These are phyloP conservation scores for Starmerella apis DNA, from an alignment of 805 yeast genomes.

Conservation along the genomic window DNA sequence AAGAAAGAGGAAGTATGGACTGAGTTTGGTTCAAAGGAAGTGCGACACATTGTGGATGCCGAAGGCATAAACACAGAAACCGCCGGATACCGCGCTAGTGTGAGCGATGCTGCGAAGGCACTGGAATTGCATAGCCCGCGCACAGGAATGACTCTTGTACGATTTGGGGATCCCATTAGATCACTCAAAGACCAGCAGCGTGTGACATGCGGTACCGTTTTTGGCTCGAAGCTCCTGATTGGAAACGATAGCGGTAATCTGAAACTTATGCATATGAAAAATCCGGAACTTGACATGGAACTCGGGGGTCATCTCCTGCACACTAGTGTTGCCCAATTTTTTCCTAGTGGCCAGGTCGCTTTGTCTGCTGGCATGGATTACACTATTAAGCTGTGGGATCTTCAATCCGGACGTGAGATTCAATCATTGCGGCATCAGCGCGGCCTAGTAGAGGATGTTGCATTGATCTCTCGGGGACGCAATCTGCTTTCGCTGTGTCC, in stretches of 20 bases:
- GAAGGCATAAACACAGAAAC: conserved; percentile 15
- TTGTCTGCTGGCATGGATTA: conserved; percentile 52
- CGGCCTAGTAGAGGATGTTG: conserved; percentile 40
- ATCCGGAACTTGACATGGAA: conserved; percentile 19
- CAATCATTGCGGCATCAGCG: conserved; percentile 46
- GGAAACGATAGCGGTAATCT: conserved; percentile 16
- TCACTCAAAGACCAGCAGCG: conserved; percentile 4
- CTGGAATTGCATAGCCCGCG: conserved; percentile 17
- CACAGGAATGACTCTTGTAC: neutral
- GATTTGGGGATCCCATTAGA: conserved; percentile 4
- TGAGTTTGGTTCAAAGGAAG: conserved; percentile 16
- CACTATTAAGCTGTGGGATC: conserved; percentile 53
- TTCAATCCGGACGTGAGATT: conserved; percentile 39
- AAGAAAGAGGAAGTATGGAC: conserved; percentile 38
- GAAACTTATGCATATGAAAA: neutral
- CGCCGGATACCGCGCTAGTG: conserved; percentile 18
- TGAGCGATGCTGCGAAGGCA: conserved; percentile 13
- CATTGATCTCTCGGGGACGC: conserved; percentile 53
- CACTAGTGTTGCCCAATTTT: conserved; percentile 38
- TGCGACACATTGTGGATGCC: conserved; percentile 19
- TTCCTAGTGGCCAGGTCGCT: conserved; percentile 57
- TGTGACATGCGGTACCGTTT: conserved; percentile 14
- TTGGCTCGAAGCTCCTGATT: conserved; percentile 5
- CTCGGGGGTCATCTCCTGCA: conserved; percentile 44
- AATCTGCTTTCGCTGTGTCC: conserved; percentile 47